Evolutionary conservation across 1,284 basidiomycete species (phyloP), one percentile per base, ranked within the genome.

Genomic region (Rhodofomes roseus): DNA sequence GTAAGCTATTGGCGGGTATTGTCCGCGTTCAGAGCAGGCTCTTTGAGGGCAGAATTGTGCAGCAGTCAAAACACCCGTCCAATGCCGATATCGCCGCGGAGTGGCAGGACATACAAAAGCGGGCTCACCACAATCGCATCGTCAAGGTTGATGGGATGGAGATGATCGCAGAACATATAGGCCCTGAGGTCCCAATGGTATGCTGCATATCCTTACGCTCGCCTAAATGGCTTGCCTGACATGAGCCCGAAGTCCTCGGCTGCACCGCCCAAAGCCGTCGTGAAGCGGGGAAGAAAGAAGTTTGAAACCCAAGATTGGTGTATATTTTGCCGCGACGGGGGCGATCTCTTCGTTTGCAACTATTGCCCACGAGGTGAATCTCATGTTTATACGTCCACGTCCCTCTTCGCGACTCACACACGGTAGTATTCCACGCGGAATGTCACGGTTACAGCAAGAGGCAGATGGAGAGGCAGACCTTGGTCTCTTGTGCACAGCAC

Each of bases 241-340:
- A 29, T 2, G 14, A 16, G 2, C 12, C 36, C 23, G 34, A 16
- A 39, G 34, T 18, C 7, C 4, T 11, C 25, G 20, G 34, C 36
- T 12, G 20, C 51, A 39, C n/a, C 29, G 39, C 4, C 29, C 51
- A 44, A 20, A 37, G 7, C 5, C 8, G 25, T 55, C 20, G 14
- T n/a, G 4, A 72, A 76, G 60, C 73, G 73, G 48, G 68, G 67
- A 51, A 68, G 51, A 56, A 65, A 63, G 25, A 75, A 72, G 62
- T 78, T 75, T 54, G 80, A 80, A 7, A 78, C 71, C 23, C 81
- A 85, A 65, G 82, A 86, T 60, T 82, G 75, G 72, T 87, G 85
- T 66, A 77, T 81, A 43, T 71, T 77, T 58, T 87, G 85, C 68
- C 75, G 80, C 44, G 85, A 87, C 57, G 84, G 84, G 1, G 85